Evolutionary conservation across 2,329 filamentous ascomycete genomes (phyloP).

Genomic region (Graphiopsis chlorocephala): DNA sequence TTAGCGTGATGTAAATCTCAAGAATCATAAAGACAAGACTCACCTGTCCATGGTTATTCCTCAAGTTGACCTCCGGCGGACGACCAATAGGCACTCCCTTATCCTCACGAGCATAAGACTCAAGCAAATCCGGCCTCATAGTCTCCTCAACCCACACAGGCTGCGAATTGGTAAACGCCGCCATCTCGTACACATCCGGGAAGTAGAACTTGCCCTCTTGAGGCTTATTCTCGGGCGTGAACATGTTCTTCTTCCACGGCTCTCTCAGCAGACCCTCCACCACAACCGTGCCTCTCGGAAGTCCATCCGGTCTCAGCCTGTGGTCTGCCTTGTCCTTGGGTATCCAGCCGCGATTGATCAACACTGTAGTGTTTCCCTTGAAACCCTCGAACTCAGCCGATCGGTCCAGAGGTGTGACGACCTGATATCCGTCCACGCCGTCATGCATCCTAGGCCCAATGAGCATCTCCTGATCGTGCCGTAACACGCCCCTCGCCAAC

Average conservation of each 20-base stretch:
- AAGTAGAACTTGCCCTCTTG: slow-evolving; percentile 89
- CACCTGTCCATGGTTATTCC: slow-evolving; percentile 88
- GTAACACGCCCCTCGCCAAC: slow-evolving; percentile 66
- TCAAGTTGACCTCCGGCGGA: slow-evolving; percentile 82
- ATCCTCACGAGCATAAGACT: slow-evolving; percentile 69
- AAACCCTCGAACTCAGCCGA: slow-evolving; percentile 42
- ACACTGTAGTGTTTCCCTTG: slow-evolving; percentile 59
- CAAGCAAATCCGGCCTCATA: slow-evolving; percentile 79
- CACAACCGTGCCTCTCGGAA: slow-evolving; percentile 69
- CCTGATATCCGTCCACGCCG: slow-evolving; percentile 84
- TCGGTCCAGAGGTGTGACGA: slow-evolving; percentile 86
- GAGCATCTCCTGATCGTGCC: slow-evolving; percentile 94
- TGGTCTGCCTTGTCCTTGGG: slow-evolving; percentile 69
- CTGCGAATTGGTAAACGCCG: slow-evolving; percentile 73
- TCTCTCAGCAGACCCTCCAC: slow-evolving; percentile 83
- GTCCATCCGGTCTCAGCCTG: slow-evolving; percentile 57
- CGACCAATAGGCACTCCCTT: slow-evolving; percentile 88
- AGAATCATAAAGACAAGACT: background rate
- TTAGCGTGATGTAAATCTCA: background rate
- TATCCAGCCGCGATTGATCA: slow-evolving; percentile 93
- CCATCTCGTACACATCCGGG: slow-evolving; percentile 91
- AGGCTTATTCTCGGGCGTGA: slow-evolving; percentile 86
- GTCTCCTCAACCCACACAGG: slow-evolving; percentile 94
- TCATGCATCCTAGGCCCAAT: slow-evolving; percentile 87
- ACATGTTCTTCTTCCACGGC: slow-evolving; percentile 97